Base-by-base conservation (phyloP, 306 rosid genomes). In the Astragalus glycyphyllos region DNA sequence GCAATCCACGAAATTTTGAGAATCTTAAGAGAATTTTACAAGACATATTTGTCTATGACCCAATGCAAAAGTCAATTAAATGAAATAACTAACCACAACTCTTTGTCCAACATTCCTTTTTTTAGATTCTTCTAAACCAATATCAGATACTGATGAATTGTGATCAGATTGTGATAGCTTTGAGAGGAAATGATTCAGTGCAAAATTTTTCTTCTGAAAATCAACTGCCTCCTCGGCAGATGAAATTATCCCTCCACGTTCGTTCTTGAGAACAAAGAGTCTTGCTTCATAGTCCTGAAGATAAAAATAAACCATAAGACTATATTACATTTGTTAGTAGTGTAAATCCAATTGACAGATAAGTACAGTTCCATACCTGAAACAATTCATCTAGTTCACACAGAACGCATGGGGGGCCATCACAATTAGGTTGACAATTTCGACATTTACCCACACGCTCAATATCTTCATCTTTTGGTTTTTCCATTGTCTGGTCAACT, bases 141-240 rank as follows among this genome's bases (percentile, higher is more conserved):
- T 66, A 48, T 42, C 80, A 63, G 90, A 56, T 44, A 77, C 77
- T 6, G 51, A 65, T 54, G 81, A 78, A 71, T 81, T 84, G 46
- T 83, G 80, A 71, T 72, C 78, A 79, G 87, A 80, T 56, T 83
- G 82, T 46, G 94, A 83, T 47, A 90, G 72, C 65, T 85, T 87
- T 86, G 90, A 81, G 57, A 83, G 90, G 81, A 85, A 90, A 69
- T 87, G 96, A 77, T 94, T 91, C 44, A 83, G 79, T 12, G 91
- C 98, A 46, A 83, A 82, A 16, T 65, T 89, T 69, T 86, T 87
- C 92, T 86, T 90, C 86, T 87, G 97, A 75, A 89, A 68, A 87
- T 80, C 88, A 49, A 94, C 84, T 55, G 92, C 98, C 82, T 90
- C 98, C 85, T 94, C 96, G 55, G 90, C 98, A 79, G 90, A 90